phyloP scores from a whole-genome alignment of 1,139 yeast species.

The Hanseniaspora uvarum region DNA sequence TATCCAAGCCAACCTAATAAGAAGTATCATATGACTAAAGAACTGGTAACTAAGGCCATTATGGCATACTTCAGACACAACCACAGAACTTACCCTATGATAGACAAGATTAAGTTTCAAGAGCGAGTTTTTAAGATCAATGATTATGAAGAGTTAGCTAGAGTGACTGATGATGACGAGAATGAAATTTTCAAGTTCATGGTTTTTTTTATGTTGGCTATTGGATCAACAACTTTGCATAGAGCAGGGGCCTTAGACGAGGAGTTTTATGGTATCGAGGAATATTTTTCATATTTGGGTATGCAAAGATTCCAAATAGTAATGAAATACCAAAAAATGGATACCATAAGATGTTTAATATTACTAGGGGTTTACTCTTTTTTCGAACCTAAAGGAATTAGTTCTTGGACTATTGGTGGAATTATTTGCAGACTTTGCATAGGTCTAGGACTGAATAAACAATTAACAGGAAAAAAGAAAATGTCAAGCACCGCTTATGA shows the following conservation, averaged over 20 bases:
- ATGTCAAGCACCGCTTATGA: conserved; percentile 29
- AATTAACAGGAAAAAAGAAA: conserved; percentile 28
- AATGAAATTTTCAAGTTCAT: conserved; percentile 31
- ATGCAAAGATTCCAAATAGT: conserved; percentile 33
- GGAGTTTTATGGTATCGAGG: conserved; percentile 32
- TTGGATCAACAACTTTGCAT: conserved; percentile 41
- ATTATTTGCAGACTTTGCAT: conserved; percentile 36
- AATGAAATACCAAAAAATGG: conserved; percentile 32
- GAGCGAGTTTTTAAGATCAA: conserved; percentile 30
- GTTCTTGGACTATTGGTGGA: conserved; percentile 44
- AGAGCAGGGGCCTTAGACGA: conserved; percentile 34
- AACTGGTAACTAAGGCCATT: conserved; percentile 21
- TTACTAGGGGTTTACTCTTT: conserved; percentile 40
- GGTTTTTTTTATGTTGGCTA: conserved; percentile 41
- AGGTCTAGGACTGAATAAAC: conserved; percentile 38
- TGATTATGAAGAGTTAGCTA: conserved; percentile 28
- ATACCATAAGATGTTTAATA: conserved; percentile 35
- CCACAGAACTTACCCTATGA: conserved; percentile 38
- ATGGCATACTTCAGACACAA: conserved; percentile 39
- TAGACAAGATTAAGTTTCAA: conserved; percentile 34
- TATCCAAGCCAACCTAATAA: conserved; percentile 21
- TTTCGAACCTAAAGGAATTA: conserved; percentile 37
- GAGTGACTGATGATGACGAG: conserved; percentile 18
- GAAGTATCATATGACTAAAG: conserved; percentile 19
- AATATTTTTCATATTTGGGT: conserved; percentile 33